Percentiles rank a stretch among this genome's conserved stretches.
phyloP scores from a whole-genome alignment of 768 basidiomycete genomes.

The Lyophyllum semitale region DNA sequence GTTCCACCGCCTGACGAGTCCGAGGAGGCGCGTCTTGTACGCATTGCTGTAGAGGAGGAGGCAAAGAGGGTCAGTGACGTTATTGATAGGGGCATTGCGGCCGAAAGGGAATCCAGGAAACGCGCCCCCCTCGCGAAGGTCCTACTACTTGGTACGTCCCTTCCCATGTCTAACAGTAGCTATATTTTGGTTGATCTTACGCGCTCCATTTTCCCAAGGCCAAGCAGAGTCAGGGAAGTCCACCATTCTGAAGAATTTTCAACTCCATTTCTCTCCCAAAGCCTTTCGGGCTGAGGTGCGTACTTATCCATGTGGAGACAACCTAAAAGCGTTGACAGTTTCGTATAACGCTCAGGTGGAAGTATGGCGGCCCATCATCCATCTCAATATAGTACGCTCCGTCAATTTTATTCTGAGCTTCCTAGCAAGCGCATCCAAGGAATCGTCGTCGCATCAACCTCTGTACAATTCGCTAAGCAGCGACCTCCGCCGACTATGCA shows the following conservation, averaged over 20 bases:
- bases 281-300: conserved; percentile 56
- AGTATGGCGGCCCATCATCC: conserved; percentile 66
- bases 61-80: conserved; percentile 54
- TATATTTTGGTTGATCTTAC: not conserved
- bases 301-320: not conserved
- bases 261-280: conserved; percentile 60
- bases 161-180: not conserved
- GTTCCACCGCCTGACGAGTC: conserved; percentile 37
- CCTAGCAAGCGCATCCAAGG: conserved; percentile 22
- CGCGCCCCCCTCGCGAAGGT: conserved; percentile 45
- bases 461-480: conserved; percentile 27
- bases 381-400: conserved; percentile 65
- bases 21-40: conserved; percentile 37
- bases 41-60: conserved; percentile 45
- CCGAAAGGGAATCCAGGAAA: conserved; percentile 44
- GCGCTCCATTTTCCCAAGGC: conserved; percentile 32
- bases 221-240: conserved; percentile 73
- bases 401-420: conserved; percentile 41
- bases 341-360: conserved; percentile 32
- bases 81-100: conserved; percentile 54
- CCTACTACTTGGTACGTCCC: conserved; percentile 54
- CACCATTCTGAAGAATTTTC: conserved; percentile 67
- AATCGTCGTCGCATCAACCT: conserved; percentile 18
- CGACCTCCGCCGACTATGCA: conserved; percentile 45
- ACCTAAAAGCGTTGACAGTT: not conserved